A percentile compares a stretch with the other conserved stretches of the same genome.
Conservation (phyloP, 2,329 filamentous ascomycete genomes). For the Sarocladium brachiariae region DNA sequence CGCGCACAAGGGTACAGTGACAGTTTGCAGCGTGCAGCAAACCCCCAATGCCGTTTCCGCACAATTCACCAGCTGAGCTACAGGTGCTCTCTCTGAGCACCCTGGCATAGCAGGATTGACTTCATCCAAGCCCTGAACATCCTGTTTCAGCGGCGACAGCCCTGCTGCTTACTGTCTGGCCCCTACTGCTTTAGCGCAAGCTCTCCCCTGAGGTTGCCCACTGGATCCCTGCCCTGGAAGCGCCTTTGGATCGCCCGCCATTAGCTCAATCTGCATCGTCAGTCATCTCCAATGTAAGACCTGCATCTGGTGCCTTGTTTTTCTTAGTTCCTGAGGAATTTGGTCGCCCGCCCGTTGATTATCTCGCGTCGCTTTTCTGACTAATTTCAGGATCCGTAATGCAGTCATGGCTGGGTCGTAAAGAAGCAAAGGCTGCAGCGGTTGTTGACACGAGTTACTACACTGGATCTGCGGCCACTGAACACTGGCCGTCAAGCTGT, state of each 20-base stretch:
- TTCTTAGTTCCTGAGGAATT: not conserved
- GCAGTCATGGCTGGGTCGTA: too few relatives aligned
- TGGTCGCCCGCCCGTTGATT: not conserved
- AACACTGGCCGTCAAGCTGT: too few relatives aligned
- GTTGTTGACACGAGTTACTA: too few relatives aligned
- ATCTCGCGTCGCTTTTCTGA: not conserved
- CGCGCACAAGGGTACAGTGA: not conserved
- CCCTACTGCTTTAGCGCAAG: not conserved
- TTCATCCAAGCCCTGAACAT: not conserved
- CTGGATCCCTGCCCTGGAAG: not conserved
- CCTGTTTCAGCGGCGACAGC: not conserved
- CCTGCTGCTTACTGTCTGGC: not conserved
- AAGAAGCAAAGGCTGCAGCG: too few relatives aligned
- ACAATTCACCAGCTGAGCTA: not conserved
- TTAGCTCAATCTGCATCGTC: not conserved
- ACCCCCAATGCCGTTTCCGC: not conserved
- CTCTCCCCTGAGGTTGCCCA: not conserved
- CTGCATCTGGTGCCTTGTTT: slow-evolving; percentile 9
- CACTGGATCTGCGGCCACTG: not conserved
- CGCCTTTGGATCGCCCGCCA: not conserved
- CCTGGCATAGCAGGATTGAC: too few relatives aligned
- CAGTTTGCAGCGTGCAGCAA: not conserved
- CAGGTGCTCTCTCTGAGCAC: too few relatives aligned
- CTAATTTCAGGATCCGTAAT: not conserved
- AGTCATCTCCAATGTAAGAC: slow-evolving; percentile 9